Evolutionary conservation across 2,329 filamentous ascomycete species (phyloP), one percentile per base, ranked within the genome.

Genomic region (Seiridium unicorne): DNA sequence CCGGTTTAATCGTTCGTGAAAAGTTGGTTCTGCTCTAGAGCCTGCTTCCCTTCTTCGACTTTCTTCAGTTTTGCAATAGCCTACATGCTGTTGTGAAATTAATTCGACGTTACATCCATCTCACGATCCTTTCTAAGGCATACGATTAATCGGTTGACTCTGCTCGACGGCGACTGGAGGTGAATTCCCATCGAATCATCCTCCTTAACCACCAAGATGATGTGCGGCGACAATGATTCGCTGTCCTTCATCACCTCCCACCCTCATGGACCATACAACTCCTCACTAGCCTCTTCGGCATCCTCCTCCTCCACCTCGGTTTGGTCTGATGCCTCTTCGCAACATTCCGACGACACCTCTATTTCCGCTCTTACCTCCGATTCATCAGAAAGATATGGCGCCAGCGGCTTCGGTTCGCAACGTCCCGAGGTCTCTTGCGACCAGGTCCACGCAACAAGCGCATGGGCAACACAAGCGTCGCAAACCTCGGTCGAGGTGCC

Each of bases 301-400:
- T 92, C 91, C 36, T 89, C 89, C 59, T 93, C 90, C 26, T 85
- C 89, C 60, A 85, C 87, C 59, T 95, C 91, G 40, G 82, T 92
- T 68, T 95, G 92, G 82, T 95, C 92, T 65, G 82, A 89, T 70
- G 84, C 81, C 55, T 89, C 87, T 59, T 88, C 86, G 26, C 89
- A 92, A 76, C 81, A 82, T 63, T 91, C 90, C 58, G 86, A 89
- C 68, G 88, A 89, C 62, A 87, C 88, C 46, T 87, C 86, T 58
- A 74, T 84, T 64, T 88, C 88, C 59, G 81, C 85, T 62, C 81
- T 83, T 70, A 84, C 85, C 61, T 85, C 84, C 63, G 83, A 86
- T 68, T 75, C 65, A 63, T 76, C 76, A 60, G 79, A 84, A 66
- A 74, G 76, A 53, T 78, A 76, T 73, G 79, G 81, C 60, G 72